Percentiles rank a stretch among this genome's conserved stretches.
Evolutionary conservation across 1,139 yeast genomes (phyloP).

Genomic region (Saccharomyces hybrid): DNA sequence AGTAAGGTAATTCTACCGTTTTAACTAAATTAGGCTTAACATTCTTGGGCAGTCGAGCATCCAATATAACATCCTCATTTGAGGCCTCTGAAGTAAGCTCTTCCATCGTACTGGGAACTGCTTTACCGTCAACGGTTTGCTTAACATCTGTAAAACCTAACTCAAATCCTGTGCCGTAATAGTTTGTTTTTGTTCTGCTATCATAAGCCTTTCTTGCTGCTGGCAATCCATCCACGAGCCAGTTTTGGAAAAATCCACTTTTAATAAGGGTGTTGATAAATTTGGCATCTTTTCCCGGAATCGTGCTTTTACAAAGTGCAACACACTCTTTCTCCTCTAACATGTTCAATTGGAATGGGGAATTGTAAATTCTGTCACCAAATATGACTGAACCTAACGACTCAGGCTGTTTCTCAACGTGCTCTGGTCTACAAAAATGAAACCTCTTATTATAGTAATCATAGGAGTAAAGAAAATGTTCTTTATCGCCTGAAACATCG

Average conservation of each 20-base stretch:
- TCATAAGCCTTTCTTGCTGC: constrained; percentile 62
- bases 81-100: background rate
- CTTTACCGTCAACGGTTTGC: constrained; percentile 10
- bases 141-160: constrained; percentile 54
- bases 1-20: constrained; percentile 37
- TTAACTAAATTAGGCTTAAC: constrained; percentile 10
- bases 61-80: background rate
- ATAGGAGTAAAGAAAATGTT: constrained; percentile 59
- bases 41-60: constrained; percentile 11
- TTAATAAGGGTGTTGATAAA: constrained; percentile 72
- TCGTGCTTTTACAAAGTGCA: constrained; percentile 50
- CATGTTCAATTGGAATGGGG: constrained; percentile 81
- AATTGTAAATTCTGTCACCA: constrained; percentile 91
- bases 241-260: constrained; percentile 80
- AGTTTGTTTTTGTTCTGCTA: constrained; percentile 47
- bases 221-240: constrained; percentile 94
- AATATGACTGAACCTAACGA: constrained; percentile 87
- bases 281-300: constrained; percentile 56
- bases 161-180: constrained; percentile 76
- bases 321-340: constrained; percentile 62
- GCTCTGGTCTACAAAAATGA: constrained; percentile 74
- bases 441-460: constrained; percentile 83
- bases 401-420: constrained; percentile 64
- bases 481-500: constrained; percentile 35
- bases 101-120: constrained; percentile 1